A percentile compares a stretch with the other conserved stretches of the same genome.
phyloP scores from a whole-genome alignment of 2,329 filamentous ascomycete species.

The Ampelomyces quisqualis region DNA sequence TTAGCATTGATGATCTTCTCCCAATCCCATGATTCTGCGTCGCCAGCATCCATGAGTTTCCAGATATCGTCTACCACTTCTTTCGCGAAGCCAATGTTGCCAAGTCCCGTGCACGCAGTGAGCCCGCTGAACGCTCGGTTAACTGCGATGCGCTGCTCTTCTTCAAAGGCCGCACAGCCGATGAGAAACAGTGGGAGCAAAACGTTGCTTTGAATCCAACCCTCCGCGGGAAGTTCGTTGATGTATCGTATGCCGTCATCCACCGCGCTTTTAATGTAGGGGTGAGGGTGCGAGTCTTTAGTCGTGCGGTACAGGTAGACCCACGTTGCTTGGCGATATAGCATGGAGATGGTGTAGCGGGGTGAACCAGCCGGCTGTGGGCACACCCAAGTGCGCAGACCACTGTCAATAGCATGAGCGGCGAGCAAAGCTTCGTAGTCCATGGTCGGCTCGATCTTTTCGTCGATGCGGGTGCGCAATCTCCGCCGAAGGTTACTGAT shows the following conservation, averaged over 20 bases:
- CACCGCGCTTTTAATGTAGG: conserved; percentile 58
- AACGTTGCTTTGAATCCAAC: conserved; percentile 59
- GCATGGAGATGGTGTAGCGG: conserved; percentile 58
- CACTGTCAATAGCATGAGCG: conserved; percentile 73
- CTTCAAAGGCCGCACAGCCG: conserved; percentile 61
- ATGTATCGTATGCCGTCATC: conserved; percentile 60
- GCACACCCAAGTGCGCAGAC: conserved; percentile 73
- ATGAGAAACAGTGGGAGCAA: conserved; percentile 63
- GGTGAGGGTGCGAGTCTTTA: conserved; percentile 56
- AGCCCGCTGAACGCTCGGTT: conserved; percentile 56
- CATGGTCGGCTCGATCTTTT: conserved; percentile 65
- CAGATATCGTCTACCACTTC: conserved; percentile 59
- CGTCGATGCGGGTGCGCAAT: conserved; percentile 66
- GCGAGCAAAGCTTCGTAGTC: conserved; percentile 72
- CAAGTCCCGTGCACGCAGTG: conserved; percentile 57
- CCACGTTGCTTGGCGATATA: conserved; percentile 64
- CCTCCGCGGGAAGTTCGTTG: conserved; percentile 55
- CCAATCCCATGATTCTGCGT: conserved; percentile 63
- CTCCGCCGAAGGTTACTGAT: conserved; percentile 76
- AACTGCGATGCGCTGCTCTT: conserved; percentile 58
- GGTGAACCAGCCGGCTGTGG: conserved; percentile 53
- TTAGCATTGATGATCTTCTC: conserved; percentile 60
- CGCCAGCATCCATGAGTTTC: conserved; percentile 60
- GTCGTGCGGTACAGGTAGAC: conserved; percentile 64
- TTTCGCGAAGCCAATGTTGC: conserved; percentile 59